These are phyloP conservation scores for Rubus idaeus DNA, from an alignment of 306 rosid genomes.

Conservation along the genomic window DNA sequence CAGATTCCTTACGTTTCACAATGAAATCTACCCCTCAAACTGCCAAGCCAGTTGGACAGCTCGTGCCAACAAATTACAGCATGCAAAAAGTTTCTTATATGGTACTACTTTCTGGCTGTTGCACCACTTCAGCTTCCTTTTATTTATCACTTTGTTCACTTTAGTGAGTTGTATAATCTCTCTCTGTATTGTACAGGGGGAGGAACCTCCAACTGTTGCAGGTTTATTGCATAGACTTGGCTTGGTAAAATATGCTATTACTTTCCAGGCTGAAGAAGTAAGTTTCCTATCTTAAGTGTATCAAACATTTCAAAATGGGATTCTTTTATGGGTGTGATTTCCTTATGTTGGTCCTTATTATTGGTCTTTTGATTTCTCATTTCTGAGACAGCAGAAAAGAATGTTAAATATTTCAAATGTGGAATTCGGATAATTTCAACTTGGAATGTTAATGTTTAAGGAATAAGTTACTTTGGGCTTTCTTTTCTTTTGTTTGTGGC, in stretches of 20 bases:
- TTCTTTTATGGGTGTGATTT: not conserved
- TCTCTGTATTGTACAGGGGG: constrained; percentile 32
- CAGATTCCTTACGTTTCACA: constrained; percentile 20
- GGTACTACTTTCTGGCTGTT: constrained; percentile 30
- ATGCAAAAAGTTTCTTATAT: constrained; percentile 30
- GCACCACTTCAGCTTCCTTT: constrained; percentile 1
- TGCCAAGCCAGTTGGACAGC: constrained; percentile 31
- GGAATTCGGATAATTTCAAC: not conserved
- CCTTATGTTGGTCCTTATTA: constrained; percentile 1
- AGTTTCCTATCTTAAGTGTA: constrained; percentile 12
- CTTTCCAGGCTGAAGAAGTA: constrained; percentile 69
- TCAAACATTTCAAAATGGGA: not conserved
- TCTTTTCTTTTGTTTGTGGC: not conserved
- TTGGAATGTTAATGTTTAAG: not conserved
- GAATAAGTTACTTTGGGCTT: not conserved
- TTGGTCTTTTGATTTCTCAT: not conserved
- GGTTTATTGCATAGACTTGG: constrained; percentile 59
- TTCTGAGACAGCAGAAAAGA: not conserved
- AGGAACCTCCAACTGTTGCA: constrained; percentile 41
- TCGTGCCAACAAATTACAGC: constrained; percentile 30
- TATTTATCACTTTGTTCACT: not conserved
- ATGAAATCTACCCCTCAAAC: constrained; percentile 32
- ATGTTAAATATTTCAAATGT: not conserved
- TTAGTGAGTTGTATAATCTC: not conserved
- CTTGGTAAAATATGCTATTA: constrained; percentile 52